phyloP scores from a whole-genome alignment of 73 alveolate species.

The Stentor roeselii region DNA sequence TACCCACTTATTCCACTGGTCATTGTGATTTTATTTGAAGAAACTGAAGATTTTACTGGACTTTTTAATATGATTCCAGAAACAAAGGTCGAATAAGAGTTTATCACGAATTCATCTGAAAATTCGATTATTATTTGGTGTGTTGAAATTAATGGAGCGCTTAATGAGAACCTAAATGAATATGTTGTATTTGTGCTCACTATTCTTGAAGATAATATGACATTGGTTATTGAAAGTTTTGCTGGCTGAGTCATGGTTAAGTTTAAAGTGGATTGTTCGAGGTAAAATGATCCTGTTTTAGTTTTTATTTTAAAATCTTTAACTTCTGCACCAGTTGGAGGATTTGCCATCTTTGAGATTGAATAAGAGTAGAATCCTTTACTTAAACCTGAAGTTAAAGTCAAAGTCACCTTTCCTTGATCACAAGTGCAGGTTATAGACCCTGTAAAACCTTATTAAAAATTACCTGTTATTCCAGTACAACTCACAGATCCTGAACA shows the following conservation, averaged over 20 bases:
- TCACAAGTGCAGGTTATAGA: conserved; percentile 8
- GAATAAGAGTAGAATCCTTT: not conserved
- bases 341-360: not conserved
- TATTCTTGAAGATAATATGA: not conserved
- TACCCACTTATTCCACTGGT: not conserved
- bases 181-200: not conserved
- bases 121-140: too few relatives aligned
- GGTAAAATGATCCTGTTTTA: not conserved
- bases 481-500: not conserved
- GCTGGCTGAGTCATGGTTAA: not conserved
- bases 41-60: not conserved
- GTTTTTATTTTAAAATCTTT: not conserved
- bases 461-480: not conserved
- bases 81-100: not conserved
- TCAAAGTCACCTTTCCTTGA: not conserved
- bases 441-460: not conserved
- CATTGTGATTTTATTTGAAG: not conserved
- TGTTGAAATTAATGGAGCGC: not conserved
- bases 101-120: not conserved
- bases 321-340: not conserved
- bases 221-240: not conserved
- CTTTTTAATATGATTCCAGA: not conserved
- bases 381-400: not conserved
- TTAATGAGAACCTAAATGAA: not conserved
- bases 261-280: not conserved